Base-by-base conservation (phyloP, 768 basidiomycete genomes). In the Filobasidium floriforme region DNA sequence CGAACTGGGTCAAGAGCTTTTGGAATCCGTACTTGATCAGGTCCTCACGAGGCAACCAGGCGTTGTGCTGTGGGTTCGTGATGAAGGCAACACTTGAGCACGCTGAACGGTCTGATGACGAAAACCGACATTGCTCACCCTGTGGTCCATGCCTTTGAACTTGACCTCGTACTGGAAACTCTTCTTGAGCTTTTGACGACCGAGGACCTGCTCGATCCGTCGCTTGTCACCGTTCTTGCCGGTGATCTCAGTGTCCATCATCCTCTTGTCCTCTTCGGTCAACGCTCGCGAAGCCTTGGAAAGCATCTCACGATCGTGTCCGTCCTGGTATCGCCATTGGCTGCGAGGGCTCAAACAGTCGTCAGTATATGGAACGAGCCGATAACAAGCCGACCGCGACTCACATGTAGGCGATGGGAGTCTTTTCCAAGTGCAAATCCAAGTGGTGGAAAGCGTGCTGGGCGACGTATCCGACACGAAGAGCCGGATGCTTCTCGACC, bases 271-370 rank as follows among this genome's bases (percentile, higher is more conserved):
- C 76, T 89, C 92, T 32, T 85, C 83, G n/a, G 90, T 89, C 69
- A 98, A 79, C n/a, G 85, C 85, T 67, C 94, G 90, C 4, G 91
- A 92, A 6, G 85, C 86, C 79, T 97, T 96, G 80, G 93, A 90
- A 70, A 96, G 73, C 41, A 94, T 81, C 80, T 98, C 93, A 70
- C 92, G 89, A 83, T 98, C 93, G 79, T 94, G 89, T 59, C 93
- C 94, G 79, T 96, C 93, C 77, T 97, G 93, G 85, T 92, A 98
- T 72, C 93, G 89, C 93, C 93, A 98, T 81, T 96, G 92, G 73
- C 76, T 80, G 68, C 29, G 46, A 26, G 55, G 26, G 41, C 61
- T 24, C 28, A 29, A 49, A 32, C 32, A 9, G 32, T n/a, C n/a
- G 32, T 37, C 32, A 37, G 26, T 52, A 22, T 9, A n/a, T 28